Evolutionary conservation across 2,329 filamentous ascomycete species (phyloP), one percentile per base, ranked within the genome.

Genomic region (Stylonectria norvegica): DNA sequence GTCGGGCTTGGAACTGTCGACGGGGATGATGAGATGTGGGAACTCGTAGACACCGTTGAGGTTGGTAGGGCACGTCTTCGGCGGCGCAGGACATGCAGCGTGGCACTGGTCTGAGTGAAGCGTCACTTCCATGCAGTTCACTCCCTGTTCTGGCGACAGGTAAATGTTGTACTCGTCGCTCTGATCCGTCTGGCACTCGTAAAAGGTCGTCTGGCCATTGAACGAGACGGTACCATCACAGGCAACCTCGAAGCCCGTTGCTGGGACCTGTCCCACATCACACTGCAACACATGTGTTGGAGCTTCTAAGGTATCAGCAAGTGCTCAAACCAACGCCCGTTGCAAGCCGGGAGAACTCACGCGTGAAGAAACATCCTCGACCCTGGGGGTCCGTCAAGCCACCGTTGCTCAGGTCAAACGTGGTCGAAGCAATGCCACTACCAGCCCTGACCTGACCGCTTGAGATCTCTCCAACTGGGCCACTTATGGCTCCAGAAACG

Each of bases 311-410:
- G 30, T 20, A 18, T 39, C 31, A 36, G 23, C 16, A 25, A 27
- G 12, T 15, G 28, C 5, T 14, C 17, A n/a, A 31, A 37, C 23
- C 28, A 44, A 40, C 12, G 16, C 23, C 38, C 23, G 14, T 12
- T 20, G 18, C 11, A 33, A 20, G 29, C 25, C 17, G 9, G 27
- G 9, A 32, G 40, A 43, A 65, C 68, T 59, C 61, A 78, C 74
- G 68, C 47, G 81, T 84, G 55, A 83, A 65, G 61, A 82, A 80
- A 55, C 82, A 85, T 15, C 81, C 79, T 42, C 76, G 70, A 31
- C 74, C 73, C 34, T 68, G 67, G 34, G 64, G 59, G 56, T 85
- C 81, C 14, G 67, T 75, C 45, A 86, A 70, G 16, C 75, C 72
- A 36, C 70, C 69, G 12, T 67, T 66, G 47, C 72, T 67, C 51